Percentiles rank a stretch among this genome's conserved stretches.
Evolutionary conservation across 306 rosid genomes (phyloP).

Genomic region (Corylus americana): DNA sequence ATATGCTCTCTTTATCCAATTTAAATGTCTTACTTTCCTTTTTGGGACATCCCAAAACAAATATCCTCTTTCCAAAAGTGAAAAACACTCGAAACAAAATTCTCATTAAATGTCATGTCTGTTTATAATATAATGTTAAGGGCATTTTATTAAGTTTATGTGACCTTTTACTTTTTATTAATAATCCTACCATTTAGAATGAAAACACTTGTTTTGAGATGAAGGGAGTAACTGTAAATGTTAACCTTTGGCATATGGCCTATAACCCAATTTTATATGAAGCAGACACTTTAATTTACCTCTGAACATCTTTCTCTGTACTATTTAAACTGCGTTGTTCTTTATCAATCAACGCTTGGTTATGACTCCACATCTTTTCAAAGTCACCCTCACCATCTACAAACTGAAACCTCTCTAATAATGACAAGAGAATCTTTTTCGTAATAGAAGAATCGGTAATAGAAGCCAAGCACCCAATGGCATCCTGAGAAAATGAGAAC

Average conservation of each 20-base stretch:
- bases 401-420: constrained; percentile 54
- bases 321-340: constrained; percentile 39
- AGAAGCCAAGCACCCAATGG: constrained; percentile 84
- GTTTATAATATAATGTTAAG: neutral
- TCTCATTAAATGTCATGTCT: neutral
- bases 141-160: neutral
- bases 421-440: constrained; percentile 51
- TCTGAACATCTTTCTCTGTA: constrained; percentile 47
- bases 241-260: neutral
- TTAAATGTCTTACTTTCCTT: too few relatives aligned
- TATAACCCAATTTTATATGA: neutral
- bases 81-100: too few relatives aligned
- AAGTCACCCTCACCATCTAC: constrained; percentile 43
- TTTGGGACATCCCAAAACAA: too few relatives aligned
- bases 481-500: constrained; percentile 53
- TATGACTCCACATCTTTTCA: constrained; percentile 35
- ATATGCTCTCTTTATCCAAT: neutral
- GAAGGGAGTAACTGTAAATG: too few relatives aligned
- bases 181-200: neutral
- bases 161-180: neutral
- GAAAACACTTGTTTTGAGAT: too few relatives aligned
- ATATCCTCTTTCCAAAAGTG: neutral
- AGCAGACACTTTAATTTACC: constrained; percentile 40
- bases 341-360: constrained; percentile 24
- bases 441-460: constrained; percentile 66